These are phyloP conservation scores for Macrophomina phaseolina DNA, from an alignment of 2,329 filamentous ascomycete species.

Conservation along the genomic window DNA sequence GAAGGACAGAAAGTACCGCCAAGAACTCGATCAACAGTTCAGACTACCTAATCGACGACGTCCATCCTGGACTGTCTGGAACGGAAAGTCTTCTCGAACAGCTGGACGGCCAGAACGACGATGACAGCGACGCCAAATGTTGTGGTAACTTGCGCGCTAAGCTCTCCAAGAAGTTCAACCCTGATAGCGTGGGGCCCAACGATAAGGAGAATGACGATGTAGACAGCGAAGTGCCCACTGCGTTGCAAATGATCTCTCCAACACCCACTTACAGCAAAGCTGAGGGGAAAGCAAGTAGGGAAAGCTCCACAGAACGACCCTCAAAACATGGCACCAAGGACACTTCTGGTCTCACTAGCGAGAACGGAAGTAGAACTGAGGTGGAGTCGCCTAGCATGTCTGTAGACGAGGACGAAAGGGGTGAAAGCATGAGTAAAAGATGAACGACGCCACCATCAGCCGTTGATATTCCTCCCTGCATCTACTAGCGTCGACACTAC, in stretches of 20 bases:
- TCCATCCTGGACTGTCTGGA: not conserved
- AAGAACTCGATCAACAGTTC: slow-evolving; percentile 17
- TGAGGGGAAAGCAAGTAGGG: not conserved
- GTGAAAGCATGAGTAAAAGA: too few relatives aligned
- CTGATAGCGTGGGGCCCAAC: not conserved
- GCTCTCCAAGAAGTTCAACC: slow-evolving; percentile 3
- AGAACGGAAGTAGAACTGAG: too few relatives aligned
- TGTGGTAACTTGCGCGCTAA: not conserved
- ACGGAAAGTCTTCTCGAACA: slow-evolving; percentile 14
- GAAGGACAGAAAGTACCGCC: slow-evolving; percentile 18
- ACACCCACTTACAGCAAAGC: not conserved
- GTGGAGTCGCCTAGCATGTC: too few relatives aligned
- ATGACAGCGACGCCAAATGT: not conserved
- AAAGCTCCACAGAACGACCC: too few relatives aligned
- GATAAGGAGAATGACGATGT: not conserved
- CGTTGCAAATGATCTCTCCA: not conserved
- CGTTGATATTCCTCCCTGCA: too few relatives aligned
- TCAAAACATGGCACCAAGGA: not conserved
- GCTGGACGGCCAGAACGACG: slow-evolving; percentile 4
- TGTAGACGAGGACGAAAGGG: too few relatives aligned
- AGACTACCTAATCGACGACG: slow-evolving; percentile 1
- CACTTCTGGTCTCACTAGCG: too few relatives aligned
- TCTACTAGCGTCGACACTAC: too few relatives aligned
- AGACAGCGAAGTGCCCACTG: not conserved
- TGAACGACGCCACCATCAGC: too few relatives aligned